Base-by-base conservation (phyloP, 805 yeast genomes). In the Sungouiozyma intestinalis region DNA sequence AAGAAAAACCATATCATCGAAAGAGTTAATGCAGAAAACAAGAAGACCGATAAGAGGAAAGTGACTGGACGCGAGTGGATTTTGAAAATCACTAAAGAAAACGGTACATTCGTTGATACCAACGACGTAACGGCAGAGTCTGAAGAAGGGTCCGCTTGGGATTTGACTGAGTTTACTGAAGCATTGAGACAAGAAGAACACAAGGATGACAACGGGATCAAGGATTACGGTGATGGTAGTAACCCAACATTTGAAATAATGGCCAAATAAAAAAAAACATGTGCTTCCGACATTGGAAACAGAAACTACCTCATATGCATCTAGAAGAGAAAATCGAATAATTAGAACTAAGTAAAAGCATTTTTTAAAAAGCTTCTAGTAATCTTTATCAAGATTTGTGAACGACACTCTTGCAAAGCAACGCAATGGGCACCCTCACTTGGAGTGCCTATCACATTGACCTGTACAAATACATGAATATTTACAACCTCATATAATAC, bases 141-240 rank as follows among this genome's bases (percentile, higher is more conserved):
- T 39, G 56, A 53, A 21, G 52, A 59, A 42, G 67, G 67, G 11
- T 62, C 66, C 6, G 69, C 66, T 16, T 69, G 68, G 60, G 73
- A 69, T 53, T 58, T 69, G 47, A 49, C 69, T 17, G 68, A 66
- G 43, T 69, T 69, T 48, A 63, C 64, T 33, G 55, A 62, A 43
- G 66, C 65, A 6, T 43, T 66, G 40, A 64, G 54, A 16, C 63
- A 62, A 18, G 60, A 58, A 27, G 66, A 62, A 20, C 50, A 52
- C 34, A 64, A 62, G 34, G 58, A 57, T 35, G 63, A 58, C 34
- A 65, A 55, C 37, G 69, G 67, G 40, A 72, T 79, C 49, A 80
- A 75, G 58, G 88, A 81, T 62, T 81, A 81, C 51, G 88, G 88
- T 57, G 85, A 81, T 60, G 88, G 85, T 55, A 49, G 58, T 40